phyloP scores from a whole-genome alignment of 805 yeast genomes.

The Candida vaughaniae region DNA sequence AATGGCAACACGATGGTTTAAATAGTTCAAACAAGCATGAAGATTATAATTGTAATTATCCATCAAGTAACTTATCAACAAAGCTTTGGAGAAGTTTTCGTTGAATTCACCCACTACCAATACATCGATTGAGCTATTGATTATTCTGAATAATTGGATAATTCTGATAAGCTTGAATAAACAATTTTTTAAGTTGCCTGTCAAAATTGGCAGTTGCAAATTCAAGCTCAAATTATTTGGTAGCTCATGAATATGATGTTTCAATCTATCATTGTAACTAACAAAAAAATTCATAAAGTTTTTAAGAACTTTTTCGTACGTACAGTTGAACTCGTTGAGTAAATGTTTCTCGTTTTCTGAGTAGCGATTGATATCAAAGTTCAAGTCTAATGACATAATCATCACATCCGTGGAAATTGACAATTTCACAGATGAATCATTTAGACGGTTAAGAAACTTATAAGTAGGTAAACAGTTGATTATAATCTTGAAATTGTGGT shows the following conservation, averaged over 20 bases:
- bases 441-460: slow-evolving; percentile 27
- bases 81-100: slow-evolving; percentile 31
- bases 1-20: slow-evolving; percentile 16
- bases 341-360: slow-evolving; percentile 17
- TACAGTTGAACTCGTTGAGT: slow-evolving; percentile 23
- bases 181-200: slow-evolving; percentile 36
- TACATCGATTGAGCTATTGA: slow-evolving; percentile 30
- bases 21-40: slow-evolving; percentile 24
- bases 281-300: slow-evolving; percentile 39
- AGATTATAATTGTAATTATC: slow-evolving; percentile 38
- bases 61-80: slow-evolving; percentile 39
- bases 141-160: slow-evolving; percentile 31
- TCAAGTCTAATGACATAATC: slow-evolving; percentile 37
- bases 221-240: slow-evolving; percentile 24
- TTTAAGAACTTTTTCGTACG: slow-evolving; percentile 35
- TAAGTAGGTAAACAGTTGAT: slow-evolving; percentile 38
- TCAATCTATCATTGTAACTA: slow-evolving; percentile 28
- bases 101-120: slow-evolving; percentile 27
- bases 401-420: slow-evolving; percentile 36
- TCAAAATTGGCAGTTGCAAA: slow-evolving; percentile 33
- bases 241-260: slow-evolving; percentile 27
- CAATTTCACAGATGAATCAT: slow-evolving; percentile 12
- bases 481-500: slow-evolving; percentile 33
- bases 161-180: slow-evolving; percentile 37
- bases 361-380: slow-evolving; percentile 20